Percentiles rank a stretch among this genome's conserved stretches.
These are phyloP conservation scores for Scutellaria barbata DNA, from an alignment of 257 asterid species.

Conservation along the genomic window DNA sequence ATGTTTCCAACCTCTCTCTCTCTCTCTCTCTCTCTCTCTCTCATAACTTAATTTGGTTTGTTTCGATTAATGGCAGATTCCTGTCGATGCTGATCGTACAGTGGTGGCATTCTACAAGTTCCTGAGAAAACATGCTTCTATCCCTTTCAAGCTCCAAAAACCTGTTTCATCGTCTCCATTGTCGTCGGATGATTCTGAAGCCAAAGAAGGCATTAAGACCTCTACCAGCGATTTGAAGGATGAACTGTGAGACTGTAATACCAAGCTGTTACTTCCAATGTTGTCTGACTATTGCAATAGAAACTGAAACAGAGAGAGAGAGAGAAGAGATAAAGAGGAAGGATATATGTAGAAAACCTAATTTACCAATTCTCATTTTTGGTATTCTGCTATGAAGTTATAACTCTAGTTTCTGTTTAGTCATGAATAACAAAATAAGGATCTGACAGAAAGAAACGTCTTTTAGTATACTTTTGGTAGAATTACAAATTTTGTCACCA, in stretches of 20 bases:
- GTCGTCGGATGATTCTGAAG: constrained; percentile 40
- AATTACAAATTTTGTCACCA: no score
- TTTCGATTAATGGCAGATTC: constrained; percentile 52
- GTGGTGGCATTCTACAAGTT: constrained; percentile 89
- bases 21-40: not conserved
- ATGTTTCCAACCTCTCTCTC: not conserved
- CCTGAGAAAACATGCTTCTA: constrained; percentile 78
- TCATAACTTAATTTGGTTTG: not conserved
- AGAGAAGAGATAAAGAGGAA: constrained; percentile 10
- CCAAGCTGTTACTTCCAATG: not conserved
- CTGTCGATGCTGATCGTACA: constrained; percentile 75
- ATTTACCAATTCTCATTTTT: constrained; percentile 32
- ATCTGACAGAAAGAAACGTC: no score
- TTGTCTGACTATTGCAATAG: not conserved
- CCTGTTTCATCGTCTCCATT: constrained; percentile 46
- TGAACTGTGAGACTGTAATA: constrained; percentile 57
- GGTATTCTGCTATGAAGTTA: constrained; percentile 15
- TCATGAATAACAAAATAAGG: no score
- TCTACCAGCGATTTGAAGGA: constrained; percentile 57
- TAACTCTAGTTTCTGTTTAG: not conserved
- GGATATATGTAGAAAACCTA: constrained; percentile 21
- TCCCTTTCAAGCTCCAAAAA: constrained; percentile 85
- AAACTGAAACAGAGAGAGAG: constrained; percentile 12
- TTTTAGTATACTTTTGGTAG: no score
- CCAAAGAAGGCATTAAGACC: constrained; percentile 40